Percentiles rank a stretch among this genome's conserved stretches.
phyloP scores from a whole-genome alignment of 2,329 filamentous ascomycete species.

The Fusarium torreyae region DNA sequence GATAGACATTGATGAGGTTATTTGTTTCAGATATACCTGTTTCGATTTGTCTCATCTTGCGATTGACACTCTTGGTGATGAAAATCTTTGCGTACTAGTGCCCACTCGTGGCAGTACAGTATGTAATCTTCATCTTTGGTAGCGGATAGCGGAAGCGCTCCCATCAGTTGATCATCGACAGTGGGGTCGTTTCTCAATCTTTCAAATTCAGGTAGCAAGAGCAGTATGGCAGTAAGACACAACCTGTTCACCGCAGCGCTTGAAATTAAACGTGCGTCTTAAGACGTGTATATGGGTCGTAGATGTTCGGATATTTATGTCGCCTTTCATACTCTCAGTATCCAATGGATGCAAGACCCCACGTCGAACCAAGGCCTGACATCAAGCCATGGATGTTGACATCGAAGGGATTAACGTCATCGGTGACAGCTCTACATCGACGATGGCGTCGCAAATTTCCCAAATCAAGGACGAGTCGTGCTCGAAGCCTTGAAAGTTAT shows the following conservation, averaged over 20 bases:
- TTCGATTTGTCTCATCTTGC: constrained; percentile 9
- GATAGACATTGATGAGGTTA: constrained; percentile 1
- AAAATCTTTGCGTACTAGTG: constrained; percentile 19
- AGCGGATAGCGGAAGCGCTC: constrained; percentile 1
- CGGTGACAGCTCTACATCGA: constrained; percentile 33
- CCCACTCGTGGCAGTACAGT: background rate
- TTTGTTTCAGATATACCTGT: constrained; percentile 19
- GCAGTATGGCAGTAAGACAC: background rate
- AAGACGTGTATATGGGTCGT: background rate
- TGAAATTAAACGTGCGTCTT: background rate
- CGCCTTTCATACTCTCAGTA: background rate
- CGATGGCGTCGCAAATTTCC: constrained; percentile 34
- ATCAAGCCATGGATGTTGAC: constrained; percentile 25
- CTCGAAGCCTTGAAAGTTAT: constrained; percentile 28
- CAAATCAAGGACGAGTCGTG: constrained; percentile 41
- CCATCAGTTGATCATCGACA: background rate
- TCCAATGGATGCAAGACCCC: constrained; percentile 11
- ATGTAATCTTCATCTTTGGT: constrained; percentile 5
- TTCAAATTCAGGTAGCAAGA: background rate
- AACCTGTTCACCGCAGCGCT: background rate
- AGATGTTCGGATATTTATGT: constrained; percentile 20
- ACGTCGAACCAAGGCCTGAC: constrained; percentile 33
- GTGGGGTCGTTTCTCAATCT: background rate
- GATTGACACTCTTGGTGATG: constrained; percentile 1
- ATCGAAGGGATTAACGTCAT: constrained; percentile 37